Evolutionary conservation across 1,284 basidiomycete genomes (phyloP), one percentile per base, ranked within the genome.

Genomic region (Ganoderma boninense): DNA sequence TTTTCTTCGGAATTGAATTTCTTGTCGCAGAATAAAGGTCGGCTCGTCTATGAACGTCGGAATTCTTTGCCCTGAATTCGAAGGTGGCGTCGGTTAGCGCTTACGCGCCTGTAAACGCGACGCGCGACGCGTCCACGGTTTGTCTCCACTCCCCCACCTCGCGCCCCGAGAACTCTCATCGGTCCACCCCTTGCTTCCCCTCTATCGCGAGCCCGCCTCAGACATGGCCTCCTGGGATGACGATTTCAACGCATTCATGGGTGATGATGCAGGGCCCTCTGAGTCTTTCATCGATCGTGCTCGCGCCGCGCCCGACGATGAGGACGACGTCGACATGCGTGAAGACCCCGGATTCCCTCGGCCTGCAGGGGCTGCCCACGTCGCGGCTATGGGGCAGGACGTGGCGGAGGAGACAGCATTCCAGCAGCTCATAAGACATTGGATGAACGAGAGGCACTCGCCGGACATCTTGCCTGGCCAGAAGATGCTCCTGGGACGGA

Each of bases 391-490:
- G 2, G 65, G 70, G 20, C 74, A 76, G 42, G 78, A 75, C 8
- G 64, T 65, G 13, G 76, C 74, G 18, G 78, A 79, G 46, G 84
- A 86, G 69, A 84, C 83, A 10, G 87, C 89, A 0, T 80, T 90
- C 7, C 87, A 91, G 70, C 84, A 88, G 74, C 86, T 97, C 62
- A 90, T 90, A 64, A 86, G 92, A 61, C 91, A 92, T 68, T 97
- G 95, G 95, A 90, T 93, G 83, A 93, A 94, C 81, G 96, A 97
- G 78, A 84, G 96, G 65, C 91, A 95, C 71, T 90, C 93, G 4
- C 94, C 93, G 1, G 94, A 95, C 74, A 86, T 97, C 44, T 84
- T 96, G 60, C 87, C 88, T 3, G 91, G 91, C 62, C 92, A 95
- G 73, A 94, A 94, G 69, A 88, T 89, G 62, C 81, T 97, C 23